Percentiles rank a stretch among this genome's conserved stretches.
Evolutionary conservation across 345 rosid species (phyloP).

Genomic region (Eucalyptus erythrocorys): DNA sequence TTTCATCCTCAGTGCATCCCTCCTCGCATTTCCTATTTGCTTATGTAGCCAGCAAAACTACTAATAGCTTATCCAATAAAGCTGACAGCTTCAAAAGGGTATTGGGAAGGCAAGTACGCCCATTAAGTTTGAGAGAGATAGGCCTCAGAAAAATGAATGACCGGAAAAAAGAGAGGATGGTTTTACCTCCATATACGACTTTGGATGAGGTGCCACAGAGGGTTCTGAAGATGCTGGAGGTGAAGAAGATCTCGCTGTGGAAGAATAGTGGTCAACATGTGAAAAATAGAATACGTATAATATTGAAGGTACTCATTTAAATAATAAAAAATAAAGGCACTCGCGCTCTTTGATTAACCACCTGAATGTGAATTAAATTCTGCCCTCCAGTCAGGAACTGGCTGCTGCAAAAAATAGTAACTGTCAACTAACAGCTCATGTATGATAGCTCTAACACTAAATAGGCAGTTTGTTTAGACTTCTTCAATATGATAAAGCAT

Average conservation of each 20-base stretch:
- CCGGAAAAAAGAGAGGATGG: not conserved
- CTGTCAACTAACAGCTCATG: not conserved
- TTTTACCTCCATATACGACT: conserved; percentile 89
- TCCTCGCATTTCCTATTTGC: not conserved
- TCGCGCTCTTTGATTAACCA: conserved; percentile 4
- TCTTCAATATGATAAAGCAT: not conserved
- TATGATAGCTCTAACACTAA: not conserved
- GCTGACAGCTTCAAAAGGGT: not conserved
- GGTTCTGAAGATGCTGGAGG: conserved; percentile 52
- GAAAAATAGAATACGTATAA: not conserved
- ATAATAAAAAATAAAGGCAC: not conserved
- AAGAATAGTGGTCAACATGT: not conserved
- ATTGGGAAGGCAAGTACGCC: not conserved
- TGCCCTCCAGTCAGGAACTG: conserved; percentile 45
- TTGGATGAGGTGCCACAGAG: conserved; percentile 62
- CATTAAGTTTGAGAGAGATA: not conserved
- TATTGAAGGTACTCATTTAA: not conserved
- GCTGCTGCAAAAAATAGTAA: conserved; percentile 25
- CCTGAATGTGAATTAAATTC: conserved; percentile 58
- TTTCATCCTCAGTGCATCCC: not conserved
- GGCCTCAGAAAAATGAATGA: not conserved
- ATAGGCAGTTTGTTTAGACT: not conserved
- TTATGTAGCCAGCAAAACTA: not conserved
- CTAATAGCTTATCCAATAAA: not conserved
- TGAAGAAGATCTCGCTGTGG: conserved; percentile 66